Conservation (phyloP, 2,329 filamentous ascomycete species). For the Dothistroma septosporum region DNA sequence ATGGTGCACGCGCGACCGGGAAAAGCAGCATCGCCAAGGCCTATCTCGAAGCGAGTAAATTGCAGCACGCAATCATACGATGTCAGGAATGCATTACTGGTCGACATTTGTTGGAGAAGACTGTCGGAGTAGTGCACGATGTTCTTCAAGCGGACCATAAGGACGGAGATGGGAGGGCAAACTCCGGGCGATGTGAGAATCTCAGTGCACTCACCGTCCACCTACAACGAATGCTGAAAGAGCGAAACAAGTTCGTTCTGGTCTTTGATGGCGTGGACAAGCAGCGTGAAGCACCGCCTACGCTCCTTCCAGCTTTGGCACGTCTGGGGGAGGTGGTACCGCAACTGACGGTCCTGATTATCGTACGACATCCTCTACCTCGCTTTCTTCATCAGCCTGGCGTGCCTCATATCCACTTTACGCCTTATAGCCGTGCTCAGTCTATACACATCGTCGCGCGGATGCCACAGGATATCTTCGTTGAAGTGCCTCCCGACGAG, state of each 20-base stretch:
- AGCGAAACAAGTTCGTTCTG: conserved; percentile 64
- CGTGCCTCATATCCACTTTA: conserved; percentile 74
- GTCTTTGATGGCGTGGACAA: conserved; percentile 85
- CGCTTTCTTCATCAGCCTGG: conserved; percentile 66
- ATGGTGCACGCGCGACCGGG: conserved; percentile 82
- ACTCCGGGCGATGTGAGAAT: conserved; percentile 67
- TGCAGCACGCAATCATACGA: conserved; percentile 60
- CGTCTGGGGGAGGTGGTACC: conserved; percentile 77
- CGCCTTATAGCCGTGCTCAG: conserved; percentile 76
- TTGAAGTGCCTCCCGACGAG: conserved; percentile 28
- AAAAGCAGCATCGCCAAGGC: conserved; percentile 69
- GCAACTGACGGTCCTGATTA: conserved; percentile 69
- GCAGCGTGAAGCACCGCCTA: conserved; percentile 74
- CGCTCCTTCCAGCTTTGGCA: conserved; percentile 74
- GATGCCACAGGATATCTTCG: conserved; percentile 48
- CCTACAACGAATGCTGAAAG: conserved; percentile 60
- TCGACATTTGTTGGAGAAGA: conserved; percentile 71
- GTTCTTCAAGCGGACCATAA: conserved; percentile 30
- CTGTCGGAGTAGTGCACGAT: conserved; percentile 51
- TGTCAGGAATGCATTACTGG: conserved; percentile 73
- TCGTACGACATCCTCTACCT: conserved; percentile 68
- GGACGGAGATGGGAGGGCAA: conserved; percentile 37
- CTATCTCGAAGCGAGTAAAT: conserved; percentile 52
- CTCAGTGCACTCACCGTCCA: conserved; percentile 72
- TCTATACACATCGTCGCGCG: conserved; percentile 71